Conservation (phyloP, 163 green algal genomes). For the Chlamydomonas reinhardtii region DNA sequence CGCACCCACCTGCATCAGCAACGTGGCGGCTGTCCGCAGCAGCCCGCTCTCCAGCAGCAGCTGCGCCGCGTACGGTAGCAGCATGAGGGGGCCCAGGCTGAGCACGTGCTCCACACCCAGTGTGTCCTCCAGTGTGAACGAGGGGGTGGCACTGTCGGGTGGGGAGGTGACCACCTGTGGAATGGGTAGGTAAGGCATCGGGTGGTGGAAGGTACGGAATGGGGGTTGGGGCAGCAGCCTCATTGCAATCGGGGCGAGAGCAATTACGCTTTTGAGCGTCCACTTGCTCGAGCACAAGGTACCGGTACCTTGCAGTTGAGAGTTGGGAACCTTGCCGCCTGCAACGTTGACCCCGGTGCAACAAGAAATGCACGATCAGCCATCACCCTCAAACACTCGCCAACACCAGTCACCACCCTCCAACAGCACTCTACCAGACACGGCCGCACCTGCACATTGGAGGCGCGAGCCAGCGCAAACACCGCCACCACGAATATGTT, state of each 20-base stretch:
- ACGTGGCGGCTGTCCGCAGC: neutral
- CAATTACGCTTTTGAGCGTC: no score
- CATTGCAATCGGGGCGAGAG: no score
- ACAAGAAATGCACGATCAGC: no score
- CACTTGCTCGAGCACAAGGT: no score
- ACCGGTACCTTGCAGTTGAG: no score
- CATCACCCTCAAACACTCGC: no score
- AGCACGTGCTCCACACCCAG: constrained; percentile 33
- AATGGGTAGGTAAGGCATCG: no score
- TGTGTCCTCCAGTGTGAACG: constrained; percentile 4
- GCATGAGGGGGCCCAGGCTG: constrained; percentile 70
- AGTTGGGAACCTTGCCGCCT: no score
- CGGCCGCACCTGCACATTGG: constrained; percentile 10
- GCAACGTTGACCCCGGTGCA: no score
- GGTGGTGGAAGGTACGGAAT: neutral
- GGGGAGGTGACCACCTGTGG: neutral
- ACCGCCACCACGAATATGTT: constrained; percentile 76
- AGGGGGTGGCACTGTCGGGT: no score
- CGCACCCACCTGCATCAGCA: constrained; percentile 35
- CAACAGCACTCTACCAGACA: no score
- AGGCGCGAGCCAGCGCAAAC: constrained; percentile 57
- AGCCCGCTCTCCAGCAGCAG: constrained; percentile 25
- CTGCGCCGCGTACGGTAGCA: constrained; percentile 54
- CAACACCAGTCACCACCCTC: no score
- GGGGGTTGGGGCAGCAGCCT: neutral